Evolutionary conservation across 1,284 basidiomycete genomes (phyloP).

Genomic region (Sporisorium sorghi): DNA sequence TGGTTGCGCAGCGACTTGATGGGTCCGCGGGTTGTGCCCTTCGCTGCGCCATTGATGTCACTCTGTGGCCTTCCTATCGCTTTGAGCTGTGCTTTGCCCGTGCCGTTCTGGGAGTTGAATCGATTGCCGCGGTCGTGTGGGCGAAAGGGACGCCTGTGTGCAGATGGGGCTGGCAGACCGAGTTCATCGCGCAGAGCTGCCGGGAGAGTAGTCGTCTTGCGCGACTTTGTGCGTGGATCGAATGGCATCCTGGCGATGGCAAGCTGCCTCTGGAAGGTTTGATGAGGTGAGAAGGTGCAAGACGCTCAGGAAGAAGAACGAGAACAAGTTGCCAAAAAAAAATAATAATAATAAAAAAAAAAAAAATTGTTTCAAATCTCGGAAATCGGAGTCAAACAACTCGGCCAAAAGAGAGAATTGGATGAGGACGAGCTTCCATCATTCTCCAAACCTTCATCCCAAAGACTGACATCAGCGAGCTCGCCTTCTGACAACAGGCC

Average conservation of each 20-base stretch:
- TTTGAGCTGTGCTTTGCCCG: conserved; percentile 30
- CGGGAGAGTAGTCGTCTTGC: conserved; percentile 59
- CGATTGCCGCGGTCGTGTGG: conserved; percentile 24
- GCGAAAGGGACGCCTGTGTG: conserved; percentile 23
- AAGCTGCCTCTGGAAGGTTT: not conserved
- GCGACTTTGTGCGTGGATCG: conserved; percentile 41
- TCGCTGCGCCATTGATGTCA: conserved; percentile 22
- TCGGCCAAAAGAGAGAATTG: too few relatives aligned
- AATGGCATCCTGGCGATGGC: conserved; percentile 28
- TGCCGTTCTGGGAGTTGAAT: conserved; percentile 4
- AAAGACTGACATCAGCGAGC: not conserved
- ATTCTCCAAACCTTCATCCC: not conserved
- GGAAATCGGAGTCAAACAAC: conserved; percentile 22
- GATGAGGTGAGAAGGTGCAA: not conserved
- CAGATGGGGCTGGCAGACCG: conserved; percentile 46
- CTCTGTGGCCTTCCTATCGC: conserved; percentile 30
- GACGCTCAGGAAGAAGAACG: not conserved
- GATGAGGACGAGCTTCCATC: not conserved
- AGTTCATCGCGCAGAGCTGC: conserved; percentile 64
- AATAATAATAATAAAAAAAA: conserved; percentile 4
- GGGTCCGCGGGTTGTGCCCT: conserved; percentile 20
- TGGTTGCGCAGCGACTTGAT: conserved; percentile 47
- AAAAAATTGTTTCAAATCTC: conserved; percentile 26
- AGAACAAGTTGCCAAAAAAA: conserved; percentile 9
- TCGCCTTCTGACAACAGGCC: too few relatives aligned